Conservation (phyloP, 305 asterid species). For the Vinca major region DNA sequence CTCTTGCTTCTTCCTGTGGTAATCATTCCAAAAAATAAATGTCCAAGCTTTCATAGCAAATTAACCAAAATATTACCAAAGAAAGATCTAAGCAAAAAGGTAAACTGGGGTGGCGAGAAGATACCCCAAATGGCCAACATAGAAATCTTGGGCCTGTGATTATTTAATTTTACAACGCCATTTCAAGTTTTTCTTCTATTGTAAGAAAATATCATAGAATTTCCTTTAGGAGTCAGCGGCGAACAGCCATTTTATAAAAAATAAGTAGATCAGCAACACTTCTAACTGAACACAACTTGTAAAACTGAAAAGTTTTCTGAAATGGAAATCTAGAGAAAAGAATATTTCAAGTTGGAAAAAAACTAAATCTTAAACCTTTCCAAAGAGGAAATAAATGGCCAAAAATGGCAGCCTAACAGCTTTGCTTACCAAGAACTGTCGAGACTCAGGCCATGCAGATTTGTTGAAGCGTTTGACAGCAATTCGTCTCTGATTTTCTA, state of each 20-base stretch:
- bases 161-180: background rate
- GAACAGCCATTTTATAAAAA: background rate
- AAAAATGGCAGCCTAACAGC: background rate
- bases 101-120: background rate
- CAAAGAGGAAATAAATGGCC: constrained; percentile 1
- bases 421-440: constrained; percentile 70
- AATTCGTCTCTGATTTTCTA: constrained; percentile 65
- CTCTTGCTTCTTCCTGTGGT: constrained; percentile 78
- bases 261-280: background rate
- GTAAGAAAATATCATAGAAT: background rate
- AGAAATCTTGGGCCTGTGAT: background rate
- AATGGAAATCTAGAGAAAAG: background rate
- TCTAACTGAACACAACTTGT: background rate
- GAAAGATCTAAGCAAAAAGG: background rate
- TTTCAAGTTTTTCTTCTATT: too few relatives aligned
- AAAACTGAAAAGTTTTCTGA: background rate
- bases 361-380: background rate
- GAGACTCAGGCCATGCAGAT: constrained; percentile 88
- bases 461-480: constrained; percentile 85
- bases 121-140: background rate
- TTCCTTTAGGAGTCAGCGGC: background rate
- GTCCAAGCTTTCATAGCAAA: constrained; percentile 9
- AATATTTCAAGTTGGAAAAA: background rate
- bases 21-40: constrained; percentile 8
- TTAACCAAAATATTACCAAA: constrained; percentile 7